phyloP scores from a whole-genome alignment of 2,329 filamentous ascomycete genomes.

The Fulvia fulva region DNA sequence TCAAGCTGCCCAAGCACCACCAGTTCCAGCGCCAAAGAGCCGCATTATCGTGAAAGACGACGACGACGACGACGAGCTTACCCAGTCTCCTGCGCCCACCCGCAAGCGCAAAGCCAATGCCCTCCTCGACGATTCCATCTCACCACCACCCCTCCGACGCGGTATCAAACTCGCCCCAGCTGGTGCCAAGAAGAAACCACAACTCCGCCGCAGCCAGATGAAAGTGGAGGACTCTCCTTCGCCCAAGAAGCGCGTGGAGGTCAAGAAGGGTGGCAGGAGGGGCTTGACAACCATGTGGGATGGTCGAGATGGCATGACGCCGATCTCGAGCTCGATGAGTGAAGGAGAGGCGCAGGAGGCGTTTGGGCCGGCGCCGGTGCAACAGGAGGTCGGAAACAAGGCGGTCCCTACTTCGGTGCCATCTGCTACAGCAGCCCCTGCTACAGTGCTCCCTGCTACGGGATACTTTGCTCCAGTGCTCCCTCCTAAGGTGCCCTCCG shows the following conservation, averaged over 20 bases:
- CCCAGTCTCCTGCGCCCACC: slow-evolving; percentile 1
- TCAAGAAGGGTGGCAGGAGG: background rate
- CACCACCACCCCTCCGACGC: background rate
- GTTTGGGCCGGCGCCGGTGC: too few species aligned
- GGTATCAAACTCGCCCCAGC: background rate
- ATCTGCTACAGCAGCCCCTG: too few species aligned
- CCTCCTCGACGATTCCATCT: background rate
- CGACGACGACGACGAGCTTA: background rate
- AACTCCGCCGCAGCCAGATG: background rate
- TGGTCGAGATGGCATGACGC: background rate
- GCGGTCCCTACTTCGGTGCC: too few species aligned
- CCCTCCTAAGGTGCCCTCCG: too few species aligned
- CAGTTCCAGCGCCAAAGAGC: background rate
- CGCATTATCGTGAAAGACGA: slow-evolving; percentile 5
- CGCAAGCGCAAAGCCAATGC: slow-evolving; percentile 6
- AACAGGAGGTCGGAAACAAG: too few species aligned
- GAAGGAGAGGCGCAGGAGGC: background rate
- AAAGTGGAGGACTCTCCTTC: background rate
- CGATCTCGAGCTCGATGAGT: background rate
- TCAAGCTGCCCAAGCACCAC: background rate
- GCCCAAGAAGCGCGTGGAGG: background rate
- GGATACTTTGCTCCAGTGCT: too few species aligned
- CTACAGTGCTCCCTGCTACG: too few species aligned
- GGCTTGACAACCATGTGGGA: slow-evolving; percentile 1
- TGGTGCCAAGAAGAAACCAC: background rate